These are phyloP conservation scores for Panicum virgatum DNA, from an alignment of 202 grass and related monocot genomes.

Conservation along the genomic window DNA sequence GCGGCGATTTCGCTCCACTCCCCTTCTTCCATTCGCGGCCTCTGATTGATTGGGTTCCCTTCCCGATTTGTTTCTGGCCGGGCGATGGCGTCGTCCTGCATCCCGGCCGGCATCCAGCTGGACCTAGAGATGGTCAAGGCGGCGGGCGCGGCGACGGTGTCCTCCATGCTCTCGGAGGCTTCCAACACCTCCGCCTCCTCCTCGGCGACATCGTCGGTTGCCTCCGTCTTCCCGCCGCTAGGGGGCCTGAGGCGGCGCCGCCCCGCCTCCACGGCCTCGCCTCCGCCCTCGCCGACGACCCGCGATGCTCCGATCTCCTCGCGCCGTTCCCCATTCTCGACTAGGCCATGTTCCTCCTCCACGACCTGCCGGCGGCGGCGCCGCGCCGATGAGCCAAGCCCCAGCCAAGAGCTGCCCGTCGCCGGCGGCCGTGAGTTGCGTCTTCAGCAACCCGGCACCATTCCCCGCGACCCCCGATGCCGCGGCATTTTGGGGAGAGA, in stretches of 20 bases:
- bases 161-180: conserved; percentile 62
- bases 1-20: not conserved
- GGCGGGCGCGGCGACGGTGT: conserved; percentile 37
- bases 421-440: conserved; percentile 47
- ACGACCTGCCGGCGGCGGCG: conserved; percentile 27
- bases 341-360: conserved; percentile 58
- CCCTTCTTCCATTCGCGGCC: not conserved
- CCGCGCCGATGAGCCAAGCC: conserved; percentile 31
- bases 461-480: conserved; percentile 34
- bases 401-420: conserved; percentile 39
- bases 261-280: conserved; percentile 48
- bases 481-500: too few relatives aligned
- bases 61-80: not conserved
- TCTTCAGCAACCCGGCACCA: conserved; percentile 34
- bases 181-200: conserved; percentile 39
- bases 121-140: conserved; percentile 73
- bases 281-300: conserved; percentile 56
- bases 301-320: conserved; percentile 50
- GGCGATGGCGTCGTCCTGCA: conserved; percentile 53
- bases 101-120: conserved; percentile 51
- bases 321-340: conserved; percentile 54
- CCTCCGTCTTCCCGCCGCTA: conserved; percentile 59
- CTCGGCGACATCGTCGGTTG: conserved; percentile 32
- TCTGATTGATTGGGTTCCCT: not conserved
- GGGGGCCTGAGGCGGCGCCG: conserved; percentile 21